phyloP scores from a whole-genome alignment of 768 basidiomycete genomes.

The Suillus subalutaceus region DNA sequence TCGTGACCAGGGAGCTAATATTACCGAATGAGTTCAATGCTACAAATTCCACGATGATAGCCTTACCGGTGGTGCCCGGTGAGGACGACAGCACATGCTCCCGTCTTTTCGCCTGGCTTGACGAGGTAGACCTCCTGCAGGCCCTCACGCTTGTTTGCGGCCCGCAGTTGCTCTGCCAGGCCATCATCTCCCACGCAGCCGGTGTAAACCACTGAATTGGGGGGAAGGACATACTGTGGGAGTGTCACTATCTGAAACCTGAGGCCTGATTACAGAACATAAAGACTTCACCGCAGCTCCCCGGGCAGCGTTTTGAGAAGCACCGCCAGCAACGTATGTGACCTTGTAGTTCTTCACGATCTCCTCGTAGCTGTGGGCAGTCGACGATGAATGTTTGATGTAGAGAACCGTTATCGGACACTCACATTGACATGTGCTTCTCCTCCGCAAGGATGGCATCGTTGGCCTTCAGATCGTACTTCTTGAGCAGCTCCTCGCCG shows the following conservation, averaged over 20 bases:
- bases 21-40: not conserved
- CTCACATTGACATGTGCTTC: constrained; percentile 86
- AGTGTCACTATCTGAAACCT: constrained; percentile 14
- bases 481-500: constrained; percentile 82
- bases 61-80: constrained; percentile 88
- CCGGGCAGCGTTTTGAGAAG: constrained; percentile 94
- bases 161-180: constrained; percentile 86
- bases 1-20: constrained; percentile 87
- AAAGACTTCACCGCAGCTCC: constrained; percentile 83
- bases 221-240: constrained; percentile 85
- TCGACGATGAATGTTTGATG: constrained; percentile 5
- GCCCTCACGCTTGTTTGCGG: constrained; percentile 91
- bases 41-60: constrained; percentile 8
- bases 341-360: constrained; percentile 73
- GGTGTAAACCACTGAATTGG: constrained; percentile 87
- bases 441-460: constrained; percentile 94
- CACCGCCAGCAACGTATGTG: constrained; percentile 95
- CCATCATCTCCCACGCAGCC: constrained; percentile 94
- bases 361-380: constrained; percentile 79
- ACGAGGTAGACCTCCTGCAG: constrained; percentile 89
- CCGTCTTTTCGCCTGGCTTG: constrained; percentile 84
- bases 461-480: constrained; percentile 91
- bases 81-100: constrained; percentile 95
- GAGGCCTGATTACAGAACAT: not conserved
- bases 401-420: not conserved